A percentile compares a stretch with the other conserved stretches of the same genome.
phyloP scores from a whole-genome alignment of 2,329 filamentous ascomycete genomes.

The Raffaelea albimanens region DNA sequence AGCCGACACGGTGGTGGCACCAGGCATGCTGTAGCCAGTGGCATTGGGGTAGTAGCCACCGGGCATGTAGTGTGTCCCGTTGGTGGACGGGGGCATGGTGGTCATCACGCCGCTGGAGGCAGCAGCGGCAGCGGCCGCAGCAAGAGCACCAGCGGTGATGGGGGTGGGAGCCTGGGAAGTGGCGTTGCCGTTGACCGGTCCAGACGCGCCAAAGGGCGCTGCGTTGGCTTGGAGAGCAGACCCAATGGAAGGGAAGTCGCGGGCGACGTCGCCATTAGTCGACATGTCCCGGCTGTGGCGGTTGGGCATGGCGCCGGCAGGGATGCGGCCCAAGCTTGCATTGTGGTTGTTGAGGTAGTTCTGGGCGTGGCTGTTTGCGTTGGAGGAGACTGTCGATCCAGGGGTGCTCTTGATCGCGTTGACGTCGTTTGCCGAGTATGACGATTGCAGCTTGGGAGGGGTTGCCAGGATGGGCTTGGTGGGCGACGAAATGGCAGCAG shows the following conservation, averaged over 20 bases:
- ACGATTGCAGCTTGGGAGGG: conserved; percentile 70
- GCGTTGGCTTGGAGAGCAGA: conserved; percentile 74
- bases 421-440: conserved; percentile 83
- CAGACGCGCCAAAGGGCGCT: conserved; percentile 65
- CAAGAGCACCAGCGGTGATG: conserved; percentile 11
- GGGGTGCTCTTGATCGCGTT: conserved; percentile 70
- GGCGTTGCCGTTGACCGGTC: conserved; percentile 20
- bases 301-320: conserved; percentile 52
- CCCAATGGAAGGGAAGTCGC: conserved; percentile 51
- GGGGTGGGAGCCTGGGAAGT: conserved; percentile 14
- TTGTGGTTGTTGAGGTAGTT: conserved; percentile 69
- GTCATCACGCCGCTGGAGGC: conserved; percentile 11
- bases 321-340: conserved; percentile 71
- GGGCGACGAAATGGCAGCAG: conserved; percentile 35
- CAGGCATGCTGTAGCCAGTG: conserved; percentile 10
- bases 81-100: conserved; percentile 9
- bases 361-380: conserved; percentile 50
- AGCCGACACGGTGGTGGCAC: background rate
- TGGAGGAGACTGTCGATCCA: conserved; percentile 33
- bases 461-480: conserved; percentile 42
- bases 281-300: conserved; percentile 68
- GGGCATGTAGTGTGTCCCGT: conserved; percentile 18
- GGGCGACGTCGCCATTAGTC: conserved; percentile 28
- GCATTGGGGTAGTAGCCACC: conserved; percentile 20
- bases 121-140: conserved; percentile 17